Conservation (phyloP, 2,329 filamentous ascomycete genomes). For the Eutypella sp. region DNA sequence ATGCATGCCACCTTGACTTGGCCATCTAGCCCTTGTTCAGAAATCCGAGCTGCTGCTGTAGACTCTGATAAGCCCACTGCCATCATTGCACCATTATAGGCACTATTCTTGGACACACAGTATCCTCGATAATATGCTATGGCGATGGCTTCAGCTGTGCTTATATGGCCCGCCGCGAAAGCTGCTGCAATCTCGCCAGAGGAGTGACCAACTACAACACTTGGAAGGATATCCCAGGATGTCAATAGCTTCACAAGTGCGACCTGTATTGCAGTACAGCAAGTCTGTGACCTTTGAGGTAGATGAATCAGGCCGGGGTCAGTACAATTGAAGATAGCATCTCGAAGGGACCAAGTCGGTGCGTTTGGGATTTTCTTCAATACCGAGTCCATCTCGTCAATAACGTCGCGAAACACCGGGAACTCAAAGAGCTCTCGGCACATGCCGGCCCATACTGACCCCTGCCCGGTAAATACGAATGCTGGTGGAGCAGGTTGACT, state of each 20-base stretch:
- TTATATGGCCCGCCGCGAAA: not conserved
- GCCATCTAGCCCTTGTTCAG: not conserved
- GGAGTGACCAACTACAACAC: not conserved
- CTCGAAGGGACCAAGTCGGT: not conserved
- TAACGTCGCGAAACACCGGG: not conserved
- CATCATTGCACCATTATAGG: not conserved
- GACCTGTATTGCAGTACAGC: not conserved
- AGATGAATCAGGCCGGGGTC: not conserved
- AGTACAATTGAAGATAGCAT: not conserved
- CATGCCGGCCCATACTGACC: not conserved
- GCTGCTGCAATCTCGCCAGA: not conserved
- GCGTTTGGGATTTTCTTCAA: not conserved
- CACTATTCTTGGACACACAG: not conserved
- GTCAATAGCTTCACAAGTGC: not conserved
- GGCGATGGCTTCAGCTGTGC: not conserved
- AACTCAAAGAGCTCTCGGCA: not conserved
- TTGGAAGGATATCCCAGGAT: not conserved
- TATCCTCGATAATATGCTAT: not conserved
- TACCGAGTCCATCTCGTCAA: not conserved
- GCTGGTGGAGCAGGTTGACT: not conserved
- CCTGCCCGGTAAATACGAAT: not conserved
- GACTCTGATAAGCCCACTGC: not conserved
- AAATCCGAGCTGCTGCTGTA: not conserved
- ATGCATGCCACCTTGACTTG: not conserved
- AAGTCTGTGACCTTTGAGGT: not conserved